Conservation (phyloP, 331 rosid genomes). For the Quercus tomentella region DNA sequence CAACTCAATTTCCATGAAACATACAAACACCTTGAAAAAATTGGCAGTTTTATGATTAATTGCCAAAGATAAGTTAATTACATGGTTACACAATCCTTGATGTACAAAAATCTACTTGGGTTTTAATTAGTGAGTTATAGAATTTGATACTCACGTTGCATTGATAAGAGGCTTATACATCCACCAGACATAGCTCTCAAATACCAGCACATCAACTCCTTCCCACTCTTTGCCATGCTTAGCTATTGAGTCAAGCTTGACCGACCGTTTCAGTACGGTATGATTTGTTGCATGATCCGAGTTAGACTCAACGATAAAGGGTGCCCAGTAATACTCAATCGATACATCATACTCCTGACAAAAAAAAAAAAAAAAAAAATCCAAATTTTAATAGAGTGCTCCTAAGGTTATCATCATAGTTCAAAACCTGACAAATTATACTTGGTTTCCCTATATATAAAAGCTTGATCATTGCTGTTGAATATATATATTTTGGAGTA, state of each 20-base stretch:
- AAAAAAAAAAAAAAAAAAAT: too few relatives aligned
- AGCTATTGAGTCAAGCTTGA: conserved; percentile 67
- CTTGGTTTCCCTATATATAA: too few relatives aligned
- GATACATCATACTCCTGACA: conserved; percentile 69
- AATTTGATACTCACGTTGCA: conserved; percentile 55
- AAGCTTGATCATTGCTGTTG: too few relatives aligned
- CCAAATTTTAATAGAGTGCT: background rate
- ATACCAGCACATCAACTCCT: conserved; percentile 79
- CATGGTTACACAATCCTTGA: background rate
- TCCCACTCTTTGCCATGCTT: conserved; percentile 83
- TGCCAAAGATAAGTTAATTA: too few relatives aligned
- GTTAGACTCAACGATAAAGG: conserved; percentile 82
- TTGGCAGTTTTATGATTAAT: background rate
- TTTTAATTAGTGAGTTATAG: background rate
- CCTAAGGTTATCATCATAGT: background rate
- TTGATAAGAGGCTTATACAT: conserved; percentile 71
- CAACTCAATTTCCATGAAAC: background rate
- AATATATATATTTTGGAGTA: background rate
- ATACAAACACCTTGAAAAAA: background rate
- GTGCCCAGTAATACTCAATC: conserved; percentile 92
- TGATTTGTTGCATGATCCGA: conserved; percentile 92
- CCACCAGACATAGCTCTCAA: conserved; percentile 98
- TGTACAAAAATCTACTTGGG: background rate
- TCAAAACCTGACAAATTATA: background rate
- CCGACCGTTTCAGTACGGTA: conserved; percentile 64